These are phyloP conservation scores for Ceratocystis ficicola DNA, from an alignment of 2,329 filamentous ascomycete genomes.

Conservation along the genomic window DNA sequence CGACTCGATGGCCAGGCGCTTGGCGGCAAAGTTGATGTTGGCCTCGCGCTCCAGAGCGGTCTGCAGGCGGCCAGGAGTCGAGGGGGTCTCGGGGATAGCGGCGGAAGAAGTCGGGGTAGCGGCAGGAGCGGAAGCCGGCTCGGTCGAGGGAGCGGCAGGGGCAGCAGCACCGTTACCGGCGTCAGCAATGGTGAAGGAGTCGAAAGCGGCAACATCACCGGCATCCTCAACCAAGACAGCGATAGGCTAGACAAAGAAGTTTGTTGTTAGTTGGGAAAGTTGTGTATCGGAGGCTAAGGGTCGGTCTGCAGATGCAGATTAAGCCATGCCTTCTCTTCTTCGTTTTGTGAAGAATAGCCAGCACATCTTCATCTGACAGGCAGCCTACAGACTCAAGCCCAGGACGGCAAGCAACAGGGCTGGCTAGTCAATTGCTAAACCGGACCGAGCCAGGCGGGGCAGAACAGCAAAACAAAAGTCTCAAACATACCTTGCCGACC, in stretches of 20 bases:
- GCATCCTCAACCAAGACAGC: constrained; percentile 90
- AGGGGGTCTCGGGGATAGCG: constrained; percentile 46
- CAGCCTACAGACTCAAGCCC: not conserved
- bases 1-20: constrained; percentile 74
- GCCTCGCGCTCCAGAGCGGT: constrained; percentile 72
- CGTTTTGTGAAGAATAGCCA: too few species aligned
- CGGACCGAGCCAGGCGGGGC: not conserved
- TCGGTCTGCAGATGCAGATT: too few species aligned
- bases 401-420: not conserved
- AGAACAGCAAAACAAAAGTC: not conserved
- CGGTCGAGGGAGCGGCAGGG: constrained; percentile 47
- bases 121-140: constrained; percentile 40
- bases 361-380: not conserved
- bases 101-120: constrained; percentile 35
- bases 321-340: too few species aligned
- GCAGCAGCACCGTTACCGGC: constrained; percentile 68
- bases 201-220: constrained; percentile 75
- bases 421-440: not conserved
- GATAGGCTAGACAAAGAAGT: constrained; percentile 57
- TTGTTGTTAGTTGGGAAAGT: constrained; percentile 9
- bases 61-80: constrained; percentile 66
- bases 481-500: constrained; percentile 73
- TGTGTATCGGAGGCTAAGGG: too few species aligned
- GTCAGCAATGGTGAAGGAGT: constrained; percentile 75
- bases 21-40: constrained; percentile 58